Base-by-base conservation (phyloP, 352 stramenopile genomes). In the Peronospora destructor region DNA sequence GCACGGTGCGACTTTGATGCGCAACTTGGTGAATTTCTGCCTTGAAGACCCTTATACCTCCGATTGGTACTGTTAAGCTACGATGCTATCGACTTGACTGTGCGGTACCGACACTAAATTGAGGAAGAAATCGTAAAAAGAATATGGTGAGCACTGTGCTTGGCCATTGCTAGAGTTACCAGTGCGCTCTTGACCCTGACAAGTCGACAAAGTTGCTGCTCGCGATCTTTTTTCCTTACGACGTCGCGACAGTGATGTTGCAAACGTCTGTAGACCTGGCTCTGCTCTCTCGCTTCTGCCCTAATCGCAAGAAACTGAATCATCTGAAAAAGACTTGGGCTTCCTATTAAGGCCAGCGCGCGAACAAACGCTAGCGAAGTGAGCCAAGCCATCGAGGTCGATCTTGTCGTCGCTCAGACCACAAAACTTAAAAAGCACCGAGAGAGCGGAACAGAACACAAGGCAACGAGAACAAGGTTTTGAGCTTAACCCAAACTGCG, bases 281-380 rank as follows among this genome's bases (percentile, higher is more conserved):
- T 60, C 50, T 61, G 40, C 25, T 28, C 35, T 21, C 16, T 33
- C 12, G 39, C 53, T 67, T 64, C 59, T 64, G 59, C 59, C 59
- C 59, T 68, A 61, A 50, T 29, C 59, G 29, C 45, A 64, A 54
- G 45, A 64, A 61, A 60, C 47, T 68, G 59, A 64, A 64, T 64
- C 53, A 37, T 43, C 34, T 46, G 29, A 42, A 52, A 53, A 6
- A 30, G 28, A 67, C 59, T 67, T 60, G 44, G 5, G 7, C 16
- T 49, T 30, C 61, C 37, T 68, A 68, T 61, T 41, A 23, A 26
- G 25, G 37, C 39, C 56, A 64, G 56, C 44, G 25, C 51, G 40
- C 50, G 33, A 60, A 48, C 50, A 51, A 56, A 54, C 44, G 52
- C 37, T 49, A 17, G 28, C 30, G 34, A 61, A 45, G 37, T 47